Evolutionary conservation across 257 asterid species (phyloP).

Genomic region (Ophiorrhiza pumila): DNA sequence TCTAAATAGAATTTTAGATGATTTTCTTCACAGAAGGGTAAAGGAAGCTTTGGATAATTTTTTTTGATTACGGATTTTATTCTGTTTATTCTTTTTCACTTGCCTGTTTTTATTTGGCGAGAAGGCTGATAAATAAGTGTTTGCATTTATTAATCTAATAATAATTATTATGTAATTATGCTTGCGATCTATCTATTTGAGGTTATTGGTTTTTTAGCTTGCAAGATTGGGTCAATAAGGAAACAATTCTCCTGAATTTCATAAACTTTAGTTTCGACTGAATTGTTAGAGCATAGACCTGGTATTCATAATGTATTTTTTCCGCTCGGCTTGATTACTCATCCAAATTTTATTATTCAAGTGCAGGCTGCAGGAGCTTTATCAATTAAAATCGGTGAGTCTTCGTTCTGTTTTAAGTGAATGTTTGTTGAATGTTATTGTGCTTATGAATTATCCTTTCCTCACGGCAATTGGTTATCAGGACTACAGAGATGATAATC

Average conservation of each 20-base stretch:
- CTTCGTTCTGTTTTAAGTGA: background rate
- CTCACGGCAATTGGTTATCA: background rate
- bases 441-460: background rate
- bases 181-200: background rate
- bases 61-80: background rate
- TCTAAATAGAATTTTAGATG: background rate
- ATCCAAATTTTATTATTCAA: background rate
- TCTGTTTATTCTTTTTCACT: background rate
- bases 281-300: background rate
- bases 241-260: background rate
- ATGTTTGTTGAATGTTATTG: slow-evolving; percentile 1
- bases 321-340: background rate
- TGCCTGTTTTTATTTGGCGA: no score
- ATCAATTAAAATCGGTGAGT: slow-evolving; percentile 90
- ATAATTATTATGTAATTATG: no score
- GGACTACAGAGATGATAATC: background rate
- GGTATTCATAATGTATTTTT: background rate
- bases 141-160: slow-evolving; percentile 1
- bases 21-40: background rate
- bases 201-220: background rate
- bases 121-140: background rate
- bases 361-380: slow-evolving; percentile 99
- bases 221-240: background rate
- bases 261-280: background rate
- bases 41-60: no score